Conservation (phyloP, 257 asterid species). For the Solanum chiquidenum region DNA sequence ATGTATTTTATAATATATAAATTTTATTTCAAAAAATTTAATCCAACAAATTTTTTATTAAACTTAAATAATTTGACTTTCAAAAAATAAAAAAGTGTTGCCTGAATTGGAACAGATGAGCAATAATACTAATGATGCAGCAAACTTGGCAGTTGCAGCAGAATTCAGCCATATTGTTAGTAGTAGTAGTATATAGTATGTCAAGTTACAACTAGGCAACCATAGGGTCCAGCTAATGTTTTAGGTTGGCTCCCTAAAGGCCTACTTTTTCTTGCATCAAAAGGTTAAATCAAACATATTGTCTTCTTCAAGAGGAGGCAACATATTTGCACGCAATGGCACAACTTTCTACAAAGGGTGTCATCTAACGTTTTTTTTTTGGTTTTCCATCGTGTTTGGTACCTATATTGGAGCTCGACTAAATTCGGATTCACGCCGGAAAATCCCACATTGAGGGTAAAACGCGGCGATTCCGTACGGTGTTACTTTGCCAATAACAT, state of each 20-base stretch:
- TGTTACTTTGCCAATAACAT: neutral
- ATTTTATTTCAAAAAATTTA: too few species aligned
- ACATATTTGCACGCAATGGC: neutral
- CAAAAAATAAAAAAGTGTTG: too few species aligned
- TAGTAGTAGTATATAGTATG: neutral
- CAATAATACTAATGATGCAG: neutral
- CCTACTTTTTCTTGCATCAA: neutral
- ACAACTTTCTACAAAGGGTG: neutral
- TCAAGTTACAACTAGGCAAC: neutral
- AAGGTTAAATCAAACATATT: neutral
- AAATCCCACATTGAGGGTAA: too few species aligned
- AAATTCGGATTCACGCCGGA: fast-evolving
- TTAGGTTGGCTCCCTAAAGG: neutral
- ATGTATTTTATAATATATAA: too few species aligned
- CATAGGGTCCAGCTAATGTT: neutral
- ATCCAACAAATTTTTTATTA: too few species aligned
- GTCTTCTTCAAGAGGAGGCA: neutral
- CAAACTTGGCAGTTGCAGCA: neutral
- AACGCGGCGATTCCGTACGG: too few species aligned
- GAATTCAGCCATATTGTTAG: neutral
- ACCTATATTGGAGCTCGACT: too few species aligned
- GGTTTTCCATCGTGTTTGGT: too few species aligned
- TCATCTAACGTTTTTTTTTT: neutral
- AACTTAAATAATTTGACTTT: too few species aligned
- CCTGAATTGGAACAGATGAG: too few species aligned